These are phyloP conservation scores for Rutstroemia sydowiana DNA, from an alignment of 2,329 filamentous ascomycete genomes.

Conservation along the genomic window DNA sequence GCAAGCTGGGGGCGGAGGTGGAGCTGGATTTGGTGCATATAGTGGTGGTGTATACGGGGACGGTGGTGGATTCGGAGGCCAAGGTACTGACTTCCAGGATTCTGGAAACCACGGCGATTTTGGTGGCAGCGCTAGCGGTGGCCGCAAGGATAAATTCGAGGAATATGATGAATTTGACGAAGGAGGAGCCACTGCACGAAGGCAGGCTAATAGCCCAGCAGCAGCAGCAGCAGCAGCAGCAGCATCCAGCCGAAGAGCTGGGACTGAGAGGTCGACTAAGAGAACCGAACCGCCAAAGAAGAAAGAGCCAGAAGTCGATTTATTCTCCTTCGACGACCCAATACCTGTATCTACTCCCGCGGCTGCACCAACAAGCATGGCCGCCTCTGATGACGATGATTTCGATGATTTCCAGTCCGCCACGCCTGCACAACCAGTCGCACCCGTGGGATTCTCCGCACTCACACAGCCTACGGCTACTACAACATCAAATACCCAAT, in stretches of 20 bases:
- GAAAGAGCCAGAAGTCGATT: constrained; percentile 82
- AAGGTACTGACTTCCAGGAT: constrained; percentile 64
- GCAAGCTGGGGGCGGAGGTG: too few relatives aligned
- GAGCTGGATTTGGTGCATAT: constrained; percentile 57
- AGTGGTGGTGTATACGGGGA: constrained; percentile 84
- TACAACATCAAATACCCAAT: constrained; percentile 56
- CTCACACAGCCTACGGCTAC: constrained; percentile 42
- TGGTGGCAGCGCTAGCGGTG: constrained; percentile 24
- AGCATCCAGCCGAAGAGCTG: constrained; percentile 33
- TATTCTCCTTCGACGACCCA: constrained; percentile 87
- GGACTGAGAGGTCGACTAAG: constrained; percentile 43
- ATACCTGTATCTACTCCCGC: constrained; percentile 38
- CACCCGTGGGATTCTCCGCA: constrained; percentile 34
- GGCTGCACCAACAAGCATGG: constrained; percentile 37
- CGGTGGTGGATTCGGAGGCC: constrained; percentile 84
- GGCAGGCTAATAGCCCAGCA: constrained; percentile 22
- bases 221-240: too few relatives aligned
- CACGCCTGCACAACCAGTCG: constrained; percentile 44
- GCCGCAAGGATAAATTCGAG: constrained; percentile 72
- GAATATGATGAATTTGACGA: constrained; percentile 98
- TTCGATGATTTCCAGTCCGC: constrained; percentile 98
- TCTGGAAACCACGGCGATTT: constrained; percentile 28
- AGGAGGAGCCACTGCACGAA: constrained; percentile 44
- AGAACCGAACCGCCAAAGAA: constrained; percentile 66
- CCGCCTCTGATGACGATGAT: constrained; percentile 65